Evolutionary conservation across 805 yeast species (phyloP).

Genomic region (Yarrowia keelungensis): DNA sequence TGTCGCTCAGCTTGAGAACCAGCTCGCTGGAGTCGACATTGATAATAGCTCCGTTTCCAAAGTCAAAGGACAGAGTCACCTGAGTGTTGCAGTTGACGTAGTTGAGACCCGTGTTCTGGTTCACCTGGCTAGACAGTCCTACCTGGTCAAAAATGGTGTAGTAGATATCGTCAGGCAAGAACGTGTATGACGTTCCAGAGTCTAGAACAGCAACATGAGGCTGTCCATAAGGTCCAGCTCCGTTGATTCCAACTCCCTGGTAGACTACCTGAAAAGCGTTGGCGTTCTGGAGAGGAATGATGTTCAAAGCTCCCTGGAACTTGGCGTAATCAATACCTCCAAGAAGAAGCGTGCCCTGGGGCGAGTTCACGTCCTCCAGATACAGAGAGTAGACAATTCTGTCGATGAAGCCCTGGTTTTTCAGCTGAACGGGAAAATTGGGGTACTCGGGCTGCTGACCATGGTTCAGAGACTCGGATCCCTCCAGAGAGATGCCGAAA

Average conservation of each 20-base stretch:
- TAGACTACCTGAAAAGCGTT: slow-evolving; percentile 37
- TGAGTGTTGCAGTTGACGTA: slow-evolving; percentile 29
- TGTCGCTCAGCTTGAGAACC: slow-evolving; percentile 17
- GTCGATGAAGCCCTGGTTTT: slow-evolving; percentile 51
- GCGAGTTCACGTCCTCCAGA: slow-evolving; percentile 48
- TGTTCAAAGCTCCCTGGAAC: slow-evolving; percentile 48
- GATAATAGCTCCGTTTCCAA: slow-evolving; percentile 9
- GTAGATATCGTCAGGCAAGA: slow-evolving; percentile 52
- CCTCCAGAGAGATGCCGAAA: slow-evolving; percentile 52
- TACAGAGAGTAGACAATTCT: slow-evolving; percentile 55
- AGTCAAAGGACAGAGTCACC: slow-evolving; percentile 41
- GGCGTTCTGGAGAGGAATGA: slow-evolving; percentile 17
- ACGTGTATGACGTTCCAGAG: slow-evolving; percentile 62
- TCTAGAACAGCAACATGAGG: slow-evolving; percentile 53
- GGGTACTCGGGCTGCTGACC: slow-evolving; percentile 40
- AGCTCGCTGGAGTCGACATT: slow-evolving; percentile 11
- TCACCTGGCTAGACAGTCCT: neutral
- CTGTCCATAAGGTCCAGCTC: slow-evolving; percentile 17
- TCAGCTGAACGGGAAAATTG: slow-evolving; percentile 46
- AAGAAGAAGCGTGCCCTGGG: slow-evolving; percentile 51
- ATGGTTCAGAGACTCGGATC: slow-evolving; percentile 42
- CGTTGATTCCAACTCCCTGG: slow-evolving; percentile 39
- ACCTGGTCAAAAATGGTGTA: neutral
- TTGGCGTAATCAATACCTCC: slow-evolving; percentile 56
- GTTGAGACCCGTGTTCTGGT: slow-evolving; percentile 38